These are phyloP conservation scores for Paraphoma sp. DNA, from an alignment of 2,329 filamentous ascomycete genomes.

Conservation along the genomic window DNA sequence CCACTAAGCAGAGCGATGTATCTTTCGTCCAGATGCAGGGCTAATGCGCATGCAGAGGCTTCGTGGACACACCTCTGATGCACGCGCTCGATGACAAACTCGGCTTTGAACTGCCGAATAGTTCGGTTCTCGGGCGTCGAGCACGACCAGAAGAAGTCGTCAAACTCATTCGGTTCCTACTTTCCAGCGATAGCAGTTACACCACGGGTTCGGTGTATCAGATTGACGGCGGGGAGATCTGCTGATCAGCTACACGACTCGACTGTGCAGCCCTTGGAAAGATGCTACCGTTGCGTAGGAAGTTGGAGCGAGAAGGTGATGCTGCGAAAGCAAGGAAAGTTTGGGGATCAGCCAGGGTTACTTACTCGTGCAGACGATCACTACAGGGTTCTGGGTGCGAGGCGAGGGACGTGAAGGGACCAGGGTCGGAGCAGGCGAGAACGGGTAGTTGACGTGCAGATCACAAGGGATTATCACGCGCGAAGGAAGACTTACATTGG, in stretches of 20 bases:
- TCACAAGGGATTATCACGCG: background rate
- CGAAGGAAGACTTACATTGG: background rate
- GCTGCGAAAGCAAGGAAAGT: background rate
- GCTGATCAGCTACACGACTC: slow-evolving; percentile 7
- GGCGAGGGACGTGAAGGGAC: background rate
- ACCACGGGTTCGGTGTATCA: slow-evolving; percentile 21
- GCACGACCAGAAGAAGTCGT: slow-evolving; percentile 21
- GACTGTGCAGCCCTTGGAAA: background rate
- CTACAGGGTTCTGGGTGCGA: background rate
- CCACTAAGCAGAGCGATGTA: too few relatives aligned
- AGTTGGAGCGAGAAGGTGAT: too few relatives aligned
- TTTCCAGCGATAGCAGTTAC: slow-evolving; percentile 24
- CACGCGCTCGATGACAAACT: slow-evolving; percentile 10
- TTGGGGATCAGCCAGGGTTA: background rate
- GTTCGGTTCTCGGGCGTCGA: slow-evolving; percentile 14
- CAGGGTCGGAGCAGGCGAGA: background rate
- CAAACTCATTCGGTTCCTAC: slow-evolving; percentile 20
- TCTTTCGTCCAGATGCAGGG: background rate
- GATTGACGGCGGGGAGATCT: slow-evolving; percentile 23
- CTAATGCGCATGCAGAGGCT: slow-evolving; percentile 11
- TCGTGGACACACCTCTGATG: slow-evolving; percentile 24
- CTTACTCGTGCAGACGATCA: slow-evolving; percentile 1
- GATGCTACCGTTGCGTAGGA: too few relatives aligned
- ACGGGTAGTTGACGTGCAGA: background rate
- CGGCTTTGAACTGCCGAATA: slow-evolving; percentile 15